Evolutionary conservation across 805 yeast genomes (phyloP), one percentile per base, ranked within the genome.

Genomic region (Yarrowia divulgata): DNA sequence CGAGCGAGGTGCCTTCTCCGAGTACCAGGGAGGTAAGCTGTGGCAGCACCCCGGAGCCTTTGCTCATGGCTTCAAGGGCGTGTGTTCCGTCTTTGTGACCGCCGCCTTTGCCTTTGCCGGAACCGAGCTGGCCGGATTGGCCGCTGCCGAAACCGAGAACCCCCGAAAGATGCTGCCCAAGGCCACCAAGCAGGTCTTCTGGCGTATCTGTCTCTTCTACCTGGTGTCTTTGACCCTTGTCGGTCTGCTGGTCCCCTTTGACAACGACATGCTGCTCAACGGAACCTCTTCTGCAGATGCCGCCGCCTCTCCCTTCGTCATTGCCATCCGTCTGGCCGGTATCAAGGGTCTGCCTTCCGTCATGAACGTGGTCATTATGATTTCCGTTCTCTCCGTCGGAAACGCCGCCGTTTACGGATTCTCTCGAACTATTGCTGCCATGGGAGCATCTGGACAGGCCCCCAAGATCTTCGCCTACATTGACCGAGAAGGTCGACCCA

Each of bases 101-200:
- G 91, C 92, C 8, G 91, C 91, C 0, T 90, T 89, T 76, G 84
- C 91, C n/a, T 89, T 87, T 74, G 87, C 90, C 54, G 93, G 93
- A 73, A 85, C 90, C 23, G 94, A 90, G 77, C 80, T 89, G 73
- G 85, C 84, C 48, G 90, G 91, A 64, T 81, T 90, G 42, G 89
- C 92, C 16, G 89, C 93, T 42, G 93, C 93, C 12, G 94, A 90
- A 79, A 81, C 91, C 34, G 85, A 79, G 57, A 85, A 88, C 77
- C 93, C 93, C 67, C 81, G 90, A 73, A 82, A 81, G 70, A 78
- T 89, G 2, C 82, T 89, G 68, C 93, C 93, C 50, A 83, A 84
- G 68, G 92, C 93, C 48, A 87, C 89, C 70, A 89, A 89, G 77
- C 92, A 90, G 79, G 90, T 89, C 2, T 89, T 90, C 79, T 89